A percentile compares a stretch with the other conserved stretches of the same genome.
These are phyloP conservation scores for Calonectria hongkongensis DNA, from an alignment of 2,329 filamentous ascomycete genomes.

Conservation along the genomic window DNA sequence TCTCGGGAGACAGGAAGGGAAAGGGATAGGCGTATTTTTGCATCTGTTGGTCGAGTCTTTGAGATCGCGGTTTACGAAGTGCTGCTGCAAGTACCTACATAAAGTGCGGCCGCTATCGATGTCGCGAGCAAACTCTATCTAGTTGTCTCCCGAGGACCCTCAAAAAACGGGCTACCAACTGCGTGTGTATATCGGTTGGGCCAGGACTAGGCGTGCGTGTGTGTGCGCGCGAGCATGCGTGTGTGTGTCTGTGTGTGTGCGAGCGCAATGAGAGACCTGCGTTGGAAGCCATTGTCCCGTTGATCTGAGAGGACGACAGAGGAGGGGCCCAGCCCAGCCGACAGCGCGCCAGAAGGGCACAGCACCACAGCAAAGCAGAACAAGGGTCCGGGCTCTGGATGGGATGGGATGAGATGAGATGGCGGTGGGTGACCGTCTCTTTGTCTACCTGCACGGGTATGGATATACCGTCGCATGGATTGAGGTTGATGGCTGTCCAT, in stretches of 20 bases:
- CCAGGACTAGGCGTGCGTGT: conserved; percentile 5
- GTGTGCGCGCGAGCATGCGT: background rate
- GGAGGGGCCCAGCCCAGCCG: background rate
- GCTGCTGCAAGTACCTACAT: conserved; percentile 8
- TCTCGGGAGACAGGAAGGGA: conserved; percentile 37
- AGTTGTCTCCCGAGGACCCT: background rate
- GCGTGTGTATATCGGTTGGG: background rate
- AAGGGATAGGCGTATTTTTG: conserved; percentile 31
- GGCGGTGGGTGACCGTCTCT: conserved; percentile 32
- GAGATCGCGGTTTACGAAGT: conserved; percentile 18
- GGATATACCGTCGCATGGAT: conserved; percentile 27
- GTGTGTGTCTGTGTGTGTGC: conserved; percentile 7
- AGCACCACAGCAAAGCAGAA: conserved; percentile 18
- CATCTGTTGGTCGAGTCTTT: conserved; percentile 29
- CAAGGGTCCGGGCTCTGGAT: conserved; percentile 28
- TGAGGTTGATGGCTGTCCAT: conserved; percentile 21
- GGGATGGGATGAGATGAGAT: conserved; percentile 38
- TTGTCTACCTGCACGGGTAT: conserved; percentile 11
- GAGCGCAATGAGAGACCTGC: background rate
- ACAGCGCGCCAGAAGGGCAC: conserved; percentile 17
- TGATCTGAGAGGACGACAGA: conserved; percentile 22
- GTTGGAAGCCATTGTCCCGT: background rate
- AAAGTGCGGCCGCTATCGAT: conserved; percentile 1
- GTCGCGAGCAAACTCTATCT: conserved; percentile 31
- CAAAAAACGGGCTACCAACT: conserved; percentile 21